Evolutionary conservation across 2,329 filamentous ascomycete species (phyloP), one percentile per base, ranked within the genome.

Genomic region (Coniochaeta sp.): DNA sequence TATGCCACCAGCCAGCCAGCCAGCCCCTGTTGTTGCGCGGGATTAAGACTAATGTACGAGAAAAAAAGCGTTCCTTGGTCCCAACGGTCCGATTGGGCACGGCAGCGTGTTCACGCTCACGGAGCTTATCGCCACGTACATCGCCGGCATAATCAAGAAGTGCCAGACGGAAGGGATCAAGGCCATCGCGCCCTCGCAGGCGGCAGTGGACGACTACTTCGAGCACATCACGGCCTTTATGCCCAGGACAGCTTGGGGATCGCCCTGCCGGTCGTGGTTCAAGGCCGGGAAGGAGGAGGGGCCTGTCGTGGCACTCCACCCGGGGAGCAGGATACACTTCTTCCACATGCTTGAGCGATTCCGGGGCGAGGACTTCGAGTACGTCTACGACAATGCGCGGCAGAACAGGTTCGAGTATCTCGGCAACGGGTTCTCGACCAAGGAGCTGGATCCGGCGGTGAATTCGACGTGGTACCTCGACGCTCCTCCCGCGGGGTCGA

Each of bases 351-450:
- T 81, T 20, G 71, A 75, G 57, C 59, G 61, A 6, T 71, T 79
- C 53, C 65, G 77, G 33, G 72, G 71, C 16, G 77, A 80, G 60
- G 74, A 81, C 57, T 81, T 71, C 67, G 76, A 79, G 45, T 79
- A 76, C 56, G 66, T 72, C 20, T 74, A 76, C 38, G 66, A 71
- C 26, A 61, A 55, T 54, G 55, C 52, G 8, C 56, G 56, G n/a
- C 55, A 56, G 52, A 79, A 79, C 56, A 64, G 76, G 28, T 79
- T 78, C 56, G 62, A 57, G n/a, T 79, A 77, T 53, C 64, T 79
- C 8, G 76, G 77, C 8, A 79, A 79, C 48, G 77, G 77, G 1
- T 78, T 78, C 57, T 76, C 76, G 22, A 64, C 63, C 4, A 69
- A 65, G 57, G 76, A 79, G 64, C 53, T 72, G 9, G 69, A 69